Percentiles rank a stretch among this genome's conserved stretches.
phyloP scores from a whole-genome alignment of 2,329 filamentous ascomycete species.

The Mollisia scopiformis region DNA sequence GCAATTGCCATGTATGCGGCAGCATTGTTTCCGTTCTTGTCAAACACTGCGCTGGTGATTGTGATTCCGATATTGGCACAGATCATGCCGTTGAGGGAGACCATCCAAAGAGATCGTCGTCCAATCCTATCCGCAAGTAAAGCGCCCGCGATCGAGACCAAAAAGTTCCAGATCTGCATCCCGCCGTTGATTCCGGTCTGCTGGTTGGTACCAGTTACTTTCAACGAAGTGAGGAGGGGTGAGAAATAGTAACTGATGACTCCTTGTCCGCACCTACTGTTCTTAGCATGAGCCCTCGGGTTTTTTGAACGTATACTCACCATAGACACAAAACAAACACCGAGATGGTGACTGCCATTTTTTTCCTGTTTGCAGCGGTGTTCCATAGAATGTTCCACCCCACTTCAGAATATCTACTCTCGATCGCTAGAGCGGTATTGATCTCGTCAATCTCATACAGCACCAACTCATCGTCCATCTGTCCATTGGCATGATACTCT shows the following conservation, averaged over 20 bases:
- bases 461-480: conserved; percentile 39
- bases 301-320: background rate
- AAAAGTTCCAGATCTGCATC: conserved; percentile 45
- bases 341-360: conserved; percentile 29
- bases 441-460: conserved; percentile 45
- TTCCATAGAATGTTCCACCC: conserved; percentile 40
- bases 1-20: conserved; percentile 35
- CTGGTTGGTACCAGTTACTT: conserved; percentile 23
- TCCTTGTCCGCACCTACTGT: conserved; percentile 19
- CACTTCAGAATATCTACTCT: conserved; percentile 2
- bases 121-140: conserved; percentile 32
- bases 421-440: conserved; percentile 45
- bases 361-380: conserved; percentile 16
- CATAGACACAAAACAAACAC: conserved; percentile 25
- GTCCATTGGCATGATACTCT: conserved; percentile 45
- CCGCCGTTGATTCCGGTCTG: conserved; percentile 38
- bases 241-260: conserved; percentile 42
- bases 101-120: conserved; percentile 25
- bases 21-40: conserved; percentile 10
- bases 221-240: conserved; percentile 31
- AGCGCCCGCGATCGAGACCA: conserved; percentile 50
- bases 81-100: conserved; percentile 24
- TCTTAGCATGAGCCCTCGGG: background rate
- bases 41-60: conserved; percentile 19
- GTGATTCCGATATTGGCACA: conserved; percentile 34